Conservation (phyloP, 805 yeast genomes). For the Cyberlindnera meyerae region DNA sequence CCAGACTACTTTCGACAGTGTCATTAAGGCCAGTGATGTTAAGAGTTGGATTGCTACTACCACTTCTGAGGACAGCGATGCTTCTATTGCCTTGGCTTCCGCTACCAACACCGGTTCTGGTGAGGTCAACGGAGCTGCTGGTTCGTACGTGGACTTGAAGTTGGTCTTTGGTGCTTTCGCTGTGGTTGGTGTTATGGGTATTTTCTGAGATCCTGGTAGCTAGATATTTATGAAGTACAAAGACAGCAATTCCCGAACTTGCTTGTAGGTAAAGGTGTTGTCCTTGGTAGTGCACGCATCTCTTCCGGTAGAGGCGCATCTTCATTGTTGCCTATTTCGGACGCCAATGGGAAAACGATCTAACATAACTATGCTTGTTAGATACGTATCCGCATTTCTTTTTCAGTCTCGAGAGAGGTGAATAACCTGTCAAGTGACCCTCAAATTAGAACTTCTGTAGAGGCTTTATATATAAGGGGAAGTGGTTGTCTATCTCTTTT, state of each 20-base stretch:
- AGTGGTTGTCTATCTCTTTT: no score
- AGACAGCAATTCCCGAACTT: no score
- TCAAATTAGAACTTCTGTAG: no score
- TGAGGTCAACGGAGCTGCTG: conserved; percentile 15
- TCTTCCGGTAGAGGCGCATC: no score
- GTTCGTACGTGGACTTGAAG: conserved; percentile 17
- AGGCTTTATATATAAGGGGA: no score
- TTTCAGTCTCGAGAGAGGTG: no score
- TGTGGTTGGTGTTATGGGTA: conserved; percentile 13
- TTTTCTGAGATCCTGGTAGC: conserved; percentile 1
- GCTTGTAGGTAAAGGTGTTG: no score
- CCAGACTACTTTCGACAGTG: conserved; percentile 41
- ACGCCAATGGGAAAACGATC: conserved; percentile 15
- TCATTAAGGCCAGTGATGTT: conserved; percentile 42
- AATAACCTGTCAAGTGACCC: no score
- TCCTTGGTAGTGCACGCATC: no score
- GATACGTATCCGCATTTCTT: no score
- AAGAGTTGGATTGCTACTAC: conserved; percentile 40
- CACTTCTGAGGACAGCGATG: conserved; percentile 25
- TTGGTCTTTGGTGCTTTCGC: conserved; percentile 21
- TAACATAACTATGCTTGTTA: conserved; percentile 4
- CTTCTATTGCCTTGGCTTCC: conserved; percentile 28
- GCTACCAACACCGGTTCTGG: conserved; percentile 35
- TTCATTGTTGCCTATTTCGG: conserved; percentile 17
- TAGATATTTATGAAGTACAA: no score